Base-by-base conservation (phyloP, 2,329 filamentous ascomycete species). In the Sporothrix dimorphospora region DNA sequence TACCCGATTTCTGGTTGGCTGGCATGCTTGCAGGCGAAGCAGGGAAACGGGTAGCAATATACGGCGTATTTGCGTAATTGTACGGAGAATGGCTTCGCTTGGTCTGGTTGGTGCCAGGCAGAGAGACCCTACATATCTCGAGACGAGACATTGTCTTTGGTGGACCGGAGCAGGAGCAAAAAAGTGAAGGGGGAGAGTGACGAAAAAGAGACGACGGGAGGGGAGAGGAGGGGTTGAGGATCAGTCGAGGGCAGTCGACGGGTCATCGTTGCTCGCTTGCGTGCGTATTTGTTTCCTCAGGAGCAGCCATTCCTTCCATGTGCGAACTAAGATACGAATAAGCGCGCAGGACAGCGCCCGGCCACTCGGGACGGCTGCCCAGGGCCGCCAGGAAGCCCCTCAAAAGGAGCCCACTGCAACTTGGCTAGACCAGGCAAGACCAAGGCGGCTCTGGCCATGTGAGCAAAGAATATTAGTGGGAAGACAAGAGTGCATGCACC, bases 141-240 rank as follows among this genome's bases (percentile, higher is more conserved):
- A 61, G n/a, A 61, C 57, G 34, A 61, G 57, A 61, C 57, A 24
- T 12, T 27, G 49, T 53, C 21, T 24, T 53, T 53, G n/a, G 49
- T 24, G 9, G 45, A 47, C 45, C 45, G 14, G 12, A 21, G 47
- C 19, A 53, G 49, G 21, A 53, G n/a, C 49, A 1, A 4, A 24
- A 59, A 38, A 19, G 34, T 12, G 55, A 42, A 42, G 7, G 9
- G 9, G 6, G 30, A 34, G 30, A 34, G 30, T 34, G 30, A 34
- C 30, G 30, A 34, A 34, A 34, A 6, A 34, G n/a, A 34, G 30
- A 34, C 30, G 30, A 34, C 30, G 30, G 6, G 30, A 63, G 4
- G 27, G 30, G 27, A 57, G 14, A 57, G 19, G 53, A 34, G 14
- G 14, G 14, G 27, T 19, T 2, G 14, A 53, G 49, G 19, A 19